Evolutionary conservation across 2,329 filamentous ascomycete species (phyloP), one percentile per base, ranked within the genome.

Genomic region (Fusarium ambrosium): DNA sequence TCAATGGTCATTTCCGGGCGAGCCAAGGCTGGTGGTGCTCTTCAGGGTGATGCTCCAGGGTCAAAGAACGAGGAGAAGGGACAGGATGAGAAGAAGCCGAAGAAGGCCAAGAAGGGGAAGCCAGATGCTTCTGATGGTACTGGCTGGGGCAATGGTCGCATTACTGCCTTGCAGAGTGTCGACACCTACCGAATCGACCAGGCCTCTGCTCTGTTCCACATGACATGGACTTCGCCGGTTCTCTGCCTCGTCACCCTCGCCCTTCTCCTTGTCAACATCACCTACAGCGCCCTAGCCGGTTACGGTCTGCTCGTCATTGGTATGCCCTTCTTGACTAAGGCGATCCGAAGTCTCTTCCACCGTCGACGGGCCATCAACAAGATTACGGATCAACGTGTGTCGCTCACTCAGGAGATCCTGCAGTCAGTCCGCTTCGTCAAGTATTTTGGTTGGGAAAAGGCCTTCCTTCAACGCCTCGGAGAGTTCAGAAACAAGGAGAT

Each of bases 351-450:
- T 62, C 86, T 98, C 18, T 94, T 98, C 82, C 85, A 85, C 18
- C 91, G 95, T 62, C 91, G 97, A 79, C 91, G 90, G 77, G 87
- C 83, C 34, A 98, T 98, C 86, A 98, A 98, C 87, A 95, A 95
- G 79, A 90, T 98, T 70, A 98, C 96, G 2, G 96, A 98, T 81
- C 94, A 97, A 84, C 91, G 96, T 72, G 95, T 98, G 9, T 93
- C 93, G 62, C 86, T 98, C 37, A 98, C 95, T 0, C 95, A 98
- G 80, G 96, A 98, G 81, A 97, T 98, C 62, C 80, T 98, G 16
- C 93, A 95, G 76, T 94, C 95, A 0, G 95, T 98, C 27, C 91
- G 95, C 29, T 98, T 98, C 79, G 96, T 98, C 84, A 98, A 98
- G 82, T 98, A 91, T 82, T 98, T 98, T 80, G 95, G 95, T 9